Conservation (phyloP, 2,329 filamentous ascomycete species). For the Ophiocordyceps camponoti-leonardi region DNA sequence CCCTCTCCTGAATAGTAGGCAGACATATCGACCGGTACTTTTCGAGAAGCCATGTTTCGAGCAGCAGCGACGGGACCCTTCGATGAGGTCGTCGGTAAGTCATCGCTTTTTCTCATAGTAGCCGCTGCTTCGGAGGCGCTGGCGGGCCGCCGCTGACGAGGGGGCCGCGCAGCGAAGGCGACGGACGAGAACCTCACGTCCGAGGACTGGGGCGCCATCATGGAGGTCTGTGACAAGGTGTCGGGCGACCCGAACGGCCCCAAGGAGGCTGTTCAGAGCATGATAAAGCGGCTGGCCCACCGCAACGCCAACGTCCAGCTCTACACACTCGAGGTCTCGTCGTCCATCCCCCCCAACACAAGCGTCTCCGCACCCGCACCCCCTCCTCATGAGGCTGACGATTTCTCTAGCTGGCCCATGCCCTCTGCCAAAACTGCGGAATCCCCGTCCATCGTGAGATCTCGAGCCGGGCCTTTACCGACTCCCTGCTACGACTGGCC, state of each 20-base stretch:
- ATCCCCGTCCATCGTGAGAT: conserved; percentile 75
- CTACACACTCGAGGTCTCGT: conserved; percentile 67
- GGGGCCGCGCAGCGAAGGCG: conserved; percentile 39
- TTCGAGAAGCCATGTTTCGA: conserved; percentile 30
- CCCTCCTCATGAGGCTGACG: too few species aligned
- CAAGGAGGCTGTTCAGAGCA: conserved; percentile 72
- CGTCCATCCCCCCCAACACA: too few species aligned
- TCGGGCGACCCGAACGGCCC: conserved; percentile 37
- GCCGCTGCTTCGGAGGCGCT: neutral
- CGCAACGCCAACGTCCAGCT: conserved; percentile 93
- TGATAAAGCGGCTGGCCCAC: conserved; percentile 85
- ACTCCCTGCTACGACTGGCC: conserved; percentile 77
- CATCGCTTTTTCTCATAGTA: neutral
- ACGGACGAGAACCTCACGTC: conserved; percentile 96
- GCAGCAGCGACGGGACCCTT: conserved; percentile 39
- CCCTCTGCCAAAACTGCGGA: conserved; percentile 83
- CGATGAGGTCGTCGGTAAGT: conserved; percentile 42
- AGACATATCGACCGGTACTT: too few species aligned
- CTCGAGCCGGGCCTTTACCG: conserved; percentile 82
- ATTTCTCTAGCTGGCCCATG: conserved; percentile 58
- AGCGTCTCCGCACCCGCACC: too few species aligned
- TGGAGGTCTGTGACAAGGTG: conserved; percentile 46
- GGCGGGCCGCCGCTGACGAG: too few species aligned
- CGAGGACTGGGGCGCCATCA: conserved; percentile 51
- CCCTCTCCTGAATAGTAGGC: too few species aligned